Evolutionary conservation across 2,329 filamentous ascomycete genomes (phyloP), one percentile per base, ranked within the genome.

Genomic region (Ascochyta viciae-villosae): DNA sequence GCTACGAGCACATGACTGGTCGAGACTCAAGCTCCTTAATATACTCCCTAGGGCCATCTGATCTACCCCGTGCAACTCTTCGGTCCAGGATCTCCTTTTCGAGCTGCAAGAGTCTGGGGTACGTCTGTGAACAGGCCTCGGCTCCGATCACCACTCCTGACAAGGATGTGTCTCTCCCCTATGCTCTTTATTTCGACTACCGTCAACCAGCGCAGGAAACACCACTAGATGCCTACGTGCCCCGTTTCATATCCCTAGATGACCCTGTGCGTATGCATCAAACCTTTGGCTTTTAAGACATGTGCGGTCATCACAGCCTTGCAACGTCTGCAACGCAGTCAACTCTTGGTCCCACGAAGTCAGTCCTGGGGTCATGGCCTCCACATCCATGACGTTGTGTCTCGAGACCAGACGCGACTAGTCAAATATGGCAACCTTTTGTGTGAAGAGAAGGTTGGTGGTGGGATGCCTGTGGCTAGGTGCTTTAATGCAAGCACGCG

Each of bases 1-100:
- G 6, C 2, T 31, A 22, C 27, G 3, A 45, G 37, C 60, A 59
- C 58, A 52, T 67, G 52, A 72, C 64, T 72, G 68, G 68, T 40
- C 51, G 38, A 43, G 41, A 39, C 26, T 33, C 54, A 49, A 44
- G 51, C 46, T 58, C 34, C 41, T 64, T 62, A 65, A 69, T 68
- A 49, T 66, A 68, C 62, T 47, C 24, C 26, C 44, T 41, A 48
- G 39, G 53, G 41, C 51, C 64, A 63, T 53, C 60, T 67, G 64
- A 67, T 68, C 61, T 63, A 62, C 52, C 50, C 57, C 50, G 59
- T 55, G 60, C 59, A 56, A 54, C 50, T 51, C 47, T 38, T 58
- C 53, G 53, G 54, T 52, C 24, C 50, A 37, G 47, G 43, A 31
- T 51, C 33, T 34, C 37, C 31, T 37, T 46, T 47, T 35, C 26